Base-by-base conservation (phyloP, 2,329 filamentous ascomycete genomes). In the Claviceps fusiformis region DNA sequence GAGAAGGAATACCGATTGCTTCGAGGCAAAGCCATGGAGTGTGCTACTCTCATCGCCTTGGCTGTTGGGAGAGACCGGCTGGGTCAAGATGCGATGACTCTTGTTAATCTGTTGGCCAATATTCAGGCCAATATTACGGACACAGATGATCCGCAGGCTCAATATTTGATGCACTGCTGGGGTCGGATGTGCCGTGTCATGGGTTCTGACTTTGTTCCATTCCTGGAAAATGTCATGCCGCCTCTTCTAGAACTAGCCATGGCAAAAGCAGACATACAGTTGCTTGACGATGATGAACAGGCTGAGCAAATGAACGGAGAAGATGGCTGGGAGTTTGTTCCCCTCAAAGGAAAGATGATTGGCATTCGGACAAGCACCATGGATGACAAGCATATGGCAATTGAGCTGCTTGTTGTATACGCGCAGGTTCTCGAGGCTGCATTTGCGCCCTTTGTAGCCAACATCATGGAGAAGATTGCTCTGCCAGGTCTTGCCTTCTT, bases 351-450 rank as follows among this genome's bases (percentile, higher is more conserved):
- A 61, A 97, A 97, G 75, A 89, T 95, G 71, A 96, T 98, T 65
- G 93, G 93, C 60, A 98, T 98, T 73, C 90, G 91, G 74, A 98
- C 93, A 8, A 95, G 89, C 68, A 89, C 87, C 10, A 85, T 98
- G 70, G 93, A 98, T 64, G 93, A 98, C 73, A 98, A 98, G 76
- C 91, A 97, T 70, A 96, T 95, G 81, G 93, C 93, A n/a, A 97
- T 98, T 60, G 93, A 98, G 72, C 82, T 98, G 54, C 86, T 98
- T 58, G 91, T 95, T 50, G 92, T 98, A 59, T 98, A 98, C 66
- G 92, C 93, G 1, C 90, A 96, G 68, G 91, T 95, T 31, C 79
- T 98, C n/a, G 89, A 96, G 68, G 89, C 80, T 27, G 82, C 87
- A 35, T 98, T 98, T 67, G 90, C 93, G 54, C 89, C 88, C 1